phyloP scores from a whole-genome alignment of 1,139 yeast species.

The Pichia sp. region DNA sequence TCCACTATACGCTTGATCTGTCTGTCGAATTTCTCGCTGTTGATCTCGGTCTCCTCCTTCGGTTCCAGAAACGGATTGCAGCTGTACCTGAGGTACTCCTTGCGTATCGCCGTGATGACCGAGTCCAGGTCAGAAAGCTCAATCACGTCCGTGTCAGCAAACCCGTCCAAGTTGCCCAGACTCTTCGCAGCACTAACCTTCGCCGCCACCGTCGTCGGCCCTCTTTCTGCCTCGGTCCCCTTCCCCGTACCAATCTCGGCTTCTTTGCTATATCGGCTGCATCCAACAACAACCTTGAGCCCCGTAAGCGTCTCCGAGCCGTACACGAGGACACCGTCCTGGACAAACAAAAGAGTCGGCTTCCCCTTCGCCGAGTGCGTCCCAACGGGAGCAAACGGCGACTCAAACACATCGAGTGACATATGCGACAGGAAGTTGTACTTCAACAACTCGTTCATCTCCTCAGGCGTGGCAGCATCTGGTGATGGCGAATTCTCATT shows the following conservation, averaged over 20 bases:
- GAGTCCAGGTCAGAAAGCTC: constrained; percentile 5
- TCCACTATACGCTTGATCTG: constrained; percentile 36
- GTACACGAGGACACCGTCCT: constrained; percentile 57
- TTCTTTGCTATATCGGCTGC: constrained; percentile 7
- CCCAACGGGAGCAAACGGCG: constrained; percentile 36
- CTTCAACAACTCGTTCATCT: constrained; percentile 46
- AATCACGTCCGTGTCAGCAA: constrained; percentile 40
- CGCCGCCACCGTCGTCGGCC: constrained; percentile 6
- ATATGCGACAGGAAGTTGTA: constrained; percentile 63
- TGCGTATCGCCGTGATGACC: constrained; percentile 28
- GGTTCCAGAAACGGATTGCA: constrained; percentile 54
- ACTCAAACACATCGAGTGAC: constrained; percentile 60
- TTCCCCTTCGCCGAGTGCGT: constrained; percentile 25
- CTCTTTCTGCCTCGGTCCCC: constrained; percentile 4
- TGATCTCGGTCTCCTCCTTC: constrained; percentile 27
- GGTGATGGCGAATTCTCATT: neutral
- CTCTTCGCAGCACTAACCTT: constrained; percentile 23
- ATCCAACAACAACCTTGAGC: constrained; percentile 53
- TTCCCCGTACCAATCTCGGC: constrained; percentile 17
- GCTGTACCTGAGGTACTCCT: constrained; percentile 42
- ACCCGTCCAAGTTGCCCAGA: constrained; percentile 14
- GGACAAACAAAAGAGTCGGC: constrained; percentile 47
- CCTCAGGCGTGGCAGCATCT: constrained; percentile 20
- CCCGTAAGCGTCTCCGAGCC: constrained; percentile 63
- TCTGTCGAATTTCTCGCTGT: constrained; percentile 39